These are phyloP conservation scores for Fonsecaea monophora DNA, from an alignment of 2,329 filamentous ascomycete species.

Conservation along the genomic window DNA sequence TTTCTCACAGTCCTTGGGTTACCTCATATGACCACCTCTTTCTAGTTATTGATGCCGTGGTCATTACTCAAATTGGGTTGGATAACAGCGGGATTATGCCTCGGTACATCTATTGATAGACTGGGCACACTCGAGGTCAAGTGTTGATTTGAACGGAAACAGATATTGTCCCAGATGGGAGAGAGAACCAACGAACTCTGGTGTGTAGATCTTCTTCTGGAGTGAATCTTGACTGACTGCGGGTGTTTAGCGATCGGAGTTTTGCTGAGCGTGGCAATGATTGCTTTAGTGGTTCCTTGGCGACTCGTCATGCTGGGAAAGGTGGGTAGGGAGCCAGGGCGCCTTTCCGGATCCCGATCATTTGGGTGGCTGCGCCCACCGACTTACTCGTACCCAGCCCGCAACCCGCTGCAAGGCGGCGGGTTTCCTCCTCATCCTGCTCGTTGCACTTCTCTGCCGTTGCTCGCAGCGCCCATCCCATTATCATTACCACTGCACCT, in stretches of 20 bases:
- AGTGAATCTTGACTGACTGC: neutral
- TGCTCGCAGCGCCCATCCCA: neutral
- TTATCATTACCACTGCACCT: constrained; percentile 5
- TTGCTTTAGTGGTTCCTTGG: constrained; percentile 1
- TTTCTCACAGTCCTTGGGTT: too few relatives aligned
- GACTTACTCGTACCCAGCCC: neutral
- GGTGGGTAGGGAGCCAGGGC: neutral
- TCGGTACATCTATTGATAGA: too few relatives aligned
- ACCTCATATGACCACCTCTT: too few relatives aligned
- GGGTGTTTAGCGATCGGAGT: neutral
- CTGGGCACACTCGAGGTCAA: too few relatives aligned
- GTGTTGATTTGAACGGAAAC: neutral
- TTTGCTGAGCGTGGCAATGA: constrained; percentile 6
- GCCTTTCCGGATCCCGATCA: neutral
- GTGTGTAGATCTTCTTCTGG: neutral
- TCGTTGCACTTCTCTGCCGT: constrained; percentile 12
- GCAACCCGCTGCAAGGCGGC: neutral
- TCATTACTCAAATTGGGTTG: too few relatives aligned
- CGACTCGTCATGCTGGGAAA: neutral
- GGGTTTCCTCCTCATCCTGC: constrained; percentile 1
- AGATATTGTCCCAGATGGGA: neutral
- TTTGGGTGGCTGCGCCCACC: constrained; percentile 18
- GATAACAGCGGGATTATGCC: too few relatives aligned
- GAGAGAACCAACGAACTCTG: neutral
- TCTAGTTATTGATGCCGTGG: too few relatives aligned